These are phyloP conservation scores for Phytophthora crassamura DNA, from an alignment of 352 stramenopile species.

Conservation along the genomic window DNA sequence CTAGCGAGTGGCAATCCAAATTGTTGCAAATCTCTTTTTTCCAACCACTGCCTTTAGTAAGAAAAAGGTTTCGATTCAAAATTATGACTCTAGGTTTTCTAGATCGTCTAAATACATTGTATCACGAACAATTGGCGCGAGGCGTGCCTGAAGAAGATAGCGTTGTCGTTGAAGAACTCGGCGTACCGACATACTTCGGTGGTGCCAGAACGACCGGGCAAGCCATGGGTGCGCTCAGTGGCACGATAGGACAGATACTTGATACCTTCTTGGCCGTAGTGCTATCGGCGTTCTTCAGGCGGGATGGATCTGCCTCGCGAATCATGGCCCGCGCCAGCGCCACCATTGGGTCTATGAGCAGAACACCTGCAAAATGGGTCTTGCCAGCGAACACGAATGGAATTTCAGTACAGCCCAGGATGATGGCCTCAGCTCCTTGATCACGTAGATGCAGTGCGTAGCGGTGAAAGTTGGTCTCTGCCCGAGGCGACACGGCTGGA, in stretches of 20 bases:
- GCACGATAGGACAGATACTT: constrained; percentile 19
- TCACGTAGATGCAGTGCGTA: constrained; percentile 57
- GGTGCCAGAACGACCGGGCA: not conserved
- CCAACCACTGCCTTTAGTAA: no score
- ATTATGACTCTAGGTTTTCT: constrained; percentile 15
- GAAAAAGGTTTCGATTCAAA: not conserved
- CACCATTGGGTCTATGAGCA: constrained; percentile 81
- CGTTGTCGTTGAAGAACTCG: constrained; percentile 3
- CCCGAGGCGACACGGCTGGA: constrained; percentile 55
- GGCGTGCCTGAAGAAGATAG: not conserved
- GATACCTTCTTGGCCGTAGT: constrained; percentile 5
- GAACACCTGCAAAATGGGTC: constrained; percentile 42
- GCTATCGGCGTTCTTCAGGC: constrained; percentile 44
- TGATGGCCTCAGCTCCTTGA: constrained; percentile 64
- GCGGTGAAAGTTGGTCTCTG: constrained; percentile 64
- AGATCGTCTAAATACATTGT: constrained; percentile 18
- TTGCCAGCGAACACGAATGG: constrained; percentile 73
- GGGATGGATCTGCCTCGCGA: constrained; percentile 55
- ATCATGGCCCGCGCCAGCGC: constrained; percentile 78
- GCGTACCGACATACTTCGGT: constrained; percentile 1
- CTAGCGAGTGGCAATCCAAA: no score
- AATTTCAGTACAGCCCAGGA: constrained; percentile 84
- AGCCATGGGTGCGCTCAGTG: not conserved
- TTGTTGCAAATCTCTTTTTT: no score
- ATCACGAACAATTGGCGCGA: constrained; percentile 11